Percentiles rank a stretch among this genome's conserved stretches.
Conservation (phyloP, 169 alveolate species). For the Theileria parva region DNA sequence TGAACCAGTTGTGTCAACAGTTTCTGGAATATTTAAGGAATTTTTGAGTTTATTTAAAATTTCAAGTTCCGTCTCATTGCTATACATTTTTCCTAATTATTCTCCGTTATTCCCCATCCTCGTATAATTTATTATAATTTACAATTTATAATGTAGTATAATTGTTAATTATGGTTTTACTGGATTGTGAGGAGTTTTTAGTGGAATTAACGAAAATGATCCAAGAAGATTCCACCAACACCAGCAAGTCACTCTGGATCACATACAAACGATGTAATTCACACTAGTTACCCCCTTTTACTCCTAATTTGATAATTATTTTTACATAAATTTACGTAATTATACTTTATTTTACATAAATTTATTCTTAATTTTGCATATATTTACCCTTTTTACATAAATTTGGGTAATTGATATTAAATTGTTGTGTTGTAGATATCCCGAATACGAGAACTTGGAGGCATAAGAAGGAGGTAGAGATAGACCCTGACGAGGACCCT, state of each 20-base stretch:
- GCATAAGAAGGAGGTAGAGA: slow-evolving; percentile 13
- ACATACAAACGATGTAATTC: slow-evolving; percentile 74
- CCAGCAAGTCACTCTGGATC: slow-evolving; percentile 69
- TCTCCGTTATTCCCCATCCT: neutral
- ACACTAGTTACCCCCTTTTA: too few relatives aligned
- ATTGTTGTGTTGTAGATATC: slow-evolving; percentile 30
- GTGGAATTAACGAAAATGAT: slow-evolving; percentile 66
- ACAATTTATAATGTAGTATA: too few relatives aligned
- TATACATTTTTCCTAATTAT: neutral
- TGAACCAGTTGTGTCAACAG: too few relatives aligned
- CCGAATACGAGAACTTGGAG: slow-evolving; percentile 53
- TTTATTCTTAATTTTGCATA: too few relatives aligned
- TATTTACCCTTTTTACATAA: too few relatives aligned
- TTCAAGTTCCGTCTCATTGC: neutral
- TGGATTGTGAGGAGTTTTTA: slow-evolving; percentile 63
- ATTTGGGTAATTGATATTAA: too few relatives aligned
- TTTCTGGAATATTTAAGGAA: neutral
- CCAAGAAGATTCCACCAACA: slow-evolving; percentile 49
- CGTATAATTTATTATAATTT: too few relatives aligned
- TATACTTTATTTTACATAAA: too few relatives aligned
- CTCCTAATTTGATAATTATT: too few relatives aligned
- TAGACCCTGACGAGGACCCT: slow-evolving; percentile 23
- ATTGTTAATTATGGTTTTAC: slow-evolving; percentile 57
- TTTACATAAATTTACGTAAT: too few relatives aligned
- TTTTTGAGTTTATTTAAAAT: neutral